Evolutionary conservation across 208 protist species (phyloP).

Genomic region (Plasmodiophora brassicae): DNA sequence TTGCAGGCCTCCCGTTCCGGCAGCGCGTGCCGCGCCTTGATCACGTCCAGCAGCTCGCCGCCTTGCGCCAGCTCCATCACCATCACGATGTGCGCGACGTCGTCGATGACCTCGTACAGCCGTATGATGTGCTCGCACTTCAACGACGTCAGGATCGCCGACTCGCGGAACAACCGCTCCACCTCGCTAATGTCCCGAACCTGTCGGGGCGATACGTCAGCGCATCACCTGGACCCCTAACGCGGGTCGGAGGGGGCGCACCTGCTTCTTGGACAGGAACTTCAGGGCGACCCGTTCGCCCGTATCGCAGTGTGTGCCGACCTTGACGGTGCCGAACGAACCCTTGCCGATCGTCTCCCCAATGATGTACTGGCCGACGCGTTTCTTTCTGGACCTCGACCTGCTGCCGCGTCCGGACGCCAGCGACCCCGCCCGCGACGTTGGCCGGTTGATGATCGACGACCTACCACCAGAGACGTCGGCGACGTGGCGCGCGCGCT

Average conservation of each 20-base stretch:
- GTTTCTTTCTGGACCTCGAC: neutral
- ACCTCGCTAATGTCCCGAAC: neutral
- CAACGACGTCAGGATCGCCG: slow-evolving; percentile 31
- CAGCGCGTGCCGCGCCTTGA: neutral
- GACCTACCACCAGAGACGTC: too few species aligned
- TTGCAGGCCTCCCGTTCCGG: slow-evolving; percentile 30
- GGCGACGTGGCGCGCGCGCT: too few species aligned
- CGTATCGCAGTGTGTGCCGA: neutral
- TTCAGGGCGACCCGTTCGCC: neutral
- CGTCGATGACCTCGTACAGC: slow-evolving; percentile 25
- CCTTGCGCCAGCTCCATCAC: slow-evolving; percentile 38
- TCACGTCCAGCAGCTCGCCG: slow-evolving; percentile 35
- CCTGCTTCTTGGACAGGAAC: slow-evolving; percentile 30
- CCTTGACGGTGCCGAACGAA: slow-evolving; percentile 25
- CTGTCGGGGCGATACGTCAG: too few species aligned
- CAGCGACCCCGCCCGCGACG: too few species aligned
- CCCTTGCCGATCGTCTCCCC: neutral
- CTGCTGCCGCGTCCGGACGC: too few species aligned
- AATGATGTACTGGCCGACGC: neutral
- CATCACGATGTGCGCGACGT: neutral
- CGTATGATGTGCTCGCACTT: slow-evolving; percentile 19
- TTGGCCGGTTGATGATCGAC: too few species aligned
- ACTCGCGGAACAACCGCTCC: slow-evolving; percentile 4
- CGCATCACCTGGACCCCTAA: too few species aligned
- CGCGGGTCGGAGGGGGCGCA: neutral